Percentiles rank a stretch among this genome's conserved stretches.
phyloP scores from a whole-genome alignment of 805 yeast genomes.

The Schizosaccharomyces pombe region DNA sequence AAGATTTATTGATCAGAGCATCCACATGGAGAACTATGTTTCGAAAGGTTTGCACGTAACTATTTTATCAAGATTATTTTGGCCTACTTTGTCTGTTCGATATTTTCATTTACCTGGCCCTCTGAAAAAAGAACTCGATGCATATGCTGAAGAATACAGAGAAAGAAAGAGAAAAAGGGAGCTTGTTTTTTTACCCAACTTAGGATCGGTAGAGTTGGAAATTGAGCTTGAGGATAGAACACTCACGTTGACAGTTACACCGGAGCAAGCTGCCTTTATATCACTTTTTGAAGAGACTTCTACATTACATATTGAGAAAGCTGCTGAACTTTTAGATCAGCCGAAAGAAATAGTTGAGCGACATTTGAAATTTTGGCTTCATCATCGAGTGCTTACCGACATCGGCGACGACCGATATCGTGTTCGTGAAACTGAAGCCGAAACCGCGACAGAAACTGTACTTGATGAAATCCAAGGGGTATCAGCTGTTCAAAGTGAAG shows the following conservation, averaged over 20 bases:
- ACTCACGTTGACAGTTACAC: constrained; percentile 27
- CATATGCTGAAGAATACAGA: constrained; percentile 24
- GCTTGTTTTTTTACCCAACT: constrained; percentile 30
- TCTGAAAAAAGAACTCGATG: constrained; percentile 21
- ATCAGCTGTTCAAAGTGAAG: constrained; percentile 13
- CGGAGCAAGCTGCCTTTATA: constrained; percentile 48
- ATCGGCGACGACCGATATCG: background rate
- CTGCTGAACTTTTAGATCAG: constrained; percentile 22
- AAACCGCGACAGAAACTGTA: background rate
- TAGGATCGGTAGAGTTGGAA: constrained; percentile 40
- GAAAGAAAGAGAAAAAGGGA: constrained; percentile 31
- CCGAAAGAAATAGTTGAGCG: constrained; percentile 19
- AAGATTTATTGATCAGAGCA: constrained; percentile 20
- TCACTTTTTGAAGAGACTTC: constrained; percentile 20
- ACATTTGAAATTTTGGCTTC: constrained; percentile 39
- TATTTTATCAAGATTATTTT: constrained; percentile 51
- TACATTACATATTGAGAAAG: constrained; percentile 16
- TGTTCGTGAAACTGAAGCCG: background rate
- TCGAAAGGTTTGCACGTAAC: constrained; percentile 25
- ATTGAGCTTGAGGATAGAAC: constrained; percentile 27
- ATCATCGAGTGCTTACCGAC: constrained; percentile 28
- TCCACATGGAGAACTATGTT: constrained; percentile 14
- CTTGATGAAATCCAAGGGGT: constrained; percentile 6
- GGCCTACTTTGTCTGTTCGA: constrained; percentile 39
- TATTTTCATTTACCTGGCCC: constrained; percentile 26